Conservation (phyloP, 805 yeast species). For the Candida berthetii region DNA sequence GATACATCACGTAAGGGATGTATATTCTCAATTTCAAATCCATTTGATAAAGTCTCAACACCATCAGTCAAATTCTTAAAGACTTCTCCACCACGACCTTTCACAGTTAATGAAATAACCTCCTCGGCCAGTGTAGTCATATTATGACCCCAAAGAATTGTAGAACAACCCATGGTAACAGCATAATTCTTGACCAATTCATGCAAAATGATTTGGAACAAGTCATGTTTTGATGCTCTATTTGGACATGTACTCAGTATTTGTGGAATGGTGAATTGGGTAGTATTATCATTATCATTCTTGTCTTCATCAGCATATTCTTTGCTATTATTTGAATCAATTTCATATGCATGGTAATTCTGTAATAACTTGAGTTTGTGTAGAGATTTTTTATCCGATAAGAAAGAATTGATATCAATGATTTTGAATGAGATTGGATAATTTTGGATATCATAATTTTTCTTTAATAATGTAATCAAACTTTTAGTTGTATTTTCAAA, state of each 20-base stretch:
- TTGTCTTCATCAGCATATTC: constrained; percentile 8
- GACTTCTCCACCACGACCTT: constrained; percentile 77
- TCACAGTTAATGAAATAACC: constrained; percentile 72
- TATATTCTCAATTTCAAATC: constrained; percentile 34
- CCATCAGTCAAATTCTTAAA: constrained; percentile 45
- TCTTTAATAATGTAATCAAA: constrained; percentile 11
- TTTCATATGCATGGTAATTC: constrained; percentile 7
- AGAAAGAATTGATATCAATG: constrained; percentile 34
- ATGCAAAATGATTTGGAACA: constrained; percentile 39
- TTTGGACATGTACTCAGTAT: constrained; percentile 35
- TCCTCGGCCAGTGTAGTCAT: constrained; percentile 82
- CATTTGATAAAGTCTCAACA: constrained; percentile 21
- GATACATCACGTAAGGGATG: constrained; percentile 76
- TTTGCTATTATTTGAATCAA: constrained; percentile 9
- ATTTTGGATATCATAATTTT: constrained; percentile 11
- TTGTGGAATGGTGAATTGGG: constrained; percentile 18
- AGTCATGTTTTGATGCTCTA: constrained; percentile 63
- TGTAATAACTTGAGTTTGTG: constrained; percentile 27
- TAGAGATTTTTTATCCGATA: constrained; percentile 20
- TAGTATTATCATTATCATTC: too few relatives aligned
- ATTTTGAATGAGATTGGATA: constrained; percentile 33
- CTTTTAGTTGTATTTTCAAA: constrained; percentile 9
- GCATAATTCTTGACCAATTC: constrained; percentile 46
- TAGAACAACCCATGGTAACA: constrained; percentile 33
- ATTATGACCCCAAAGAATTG: constrained; percentile 68